Evolutionary conservation across 495 filamentous ascomycete genomes (phyloP), one percentile per base, ranked within the genome.

Genomic region (Annulohypoxylon moriforme): DNA sequence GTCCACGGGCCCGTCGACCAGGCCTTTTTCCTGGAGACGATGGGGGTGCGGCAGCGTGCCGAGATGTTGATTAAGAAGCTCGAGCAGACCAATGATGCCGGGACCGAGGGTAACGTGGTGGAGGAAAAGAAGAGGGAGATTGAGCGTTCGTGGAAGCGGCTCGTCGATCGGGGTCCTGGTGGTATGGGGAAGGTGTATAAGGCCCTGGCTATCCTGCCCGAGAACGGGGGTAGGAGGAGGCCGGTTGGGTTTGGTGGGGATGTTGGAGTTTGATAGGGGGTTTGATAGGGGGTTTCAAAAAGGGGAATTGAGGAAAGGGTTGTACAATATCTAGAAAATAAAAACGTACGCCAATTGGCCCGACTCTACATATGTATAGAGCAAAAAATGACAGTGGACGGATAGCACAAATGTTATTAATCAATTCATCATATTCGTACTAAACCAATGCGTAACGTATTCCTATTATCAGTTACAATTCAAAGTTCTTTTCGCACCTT

Each of bases 171-270:
- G 36, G 87, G 91, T 0, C 89, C 87, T 11, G 87, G 86, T 50
- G 94, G 92, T 0, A 99, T 98, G 96, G 96, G 96, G 2, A 92
- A 89, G 82, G 80, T 98, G 50, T 99, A 99, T 75, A 97, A 98
- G 83, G 94, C 88, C 8, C 85, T 99, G 87, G 90, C 94, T 29
- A 92, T 99, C 69, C 81, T 98, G 73, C 96, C 96, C 0, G 91
- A 93, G 80, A 90, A 89, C 70, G 87, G 83, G 18, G 94, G 93
- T 3, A 81, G 79, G 76, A 84, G 90, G 69, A 84, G 90, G 38
- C 96, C 96, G 8, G 93, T 98, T 70, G 96, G 96, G 22, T 98
- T 99, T 85, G 96, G 95, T 0, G 95, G 95, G 14, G 86, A 88
- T 76, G 85, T 96, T 31, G 47, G 36, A 49, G 53, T 47, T 36